Percentiles rank a stretch among this genome's conserved stretches.
Evolutionary conservation across 2,329 filamentous ascomycete genomes (phyloP).

Genomic region (Trichoderma asperellum): DNA sequence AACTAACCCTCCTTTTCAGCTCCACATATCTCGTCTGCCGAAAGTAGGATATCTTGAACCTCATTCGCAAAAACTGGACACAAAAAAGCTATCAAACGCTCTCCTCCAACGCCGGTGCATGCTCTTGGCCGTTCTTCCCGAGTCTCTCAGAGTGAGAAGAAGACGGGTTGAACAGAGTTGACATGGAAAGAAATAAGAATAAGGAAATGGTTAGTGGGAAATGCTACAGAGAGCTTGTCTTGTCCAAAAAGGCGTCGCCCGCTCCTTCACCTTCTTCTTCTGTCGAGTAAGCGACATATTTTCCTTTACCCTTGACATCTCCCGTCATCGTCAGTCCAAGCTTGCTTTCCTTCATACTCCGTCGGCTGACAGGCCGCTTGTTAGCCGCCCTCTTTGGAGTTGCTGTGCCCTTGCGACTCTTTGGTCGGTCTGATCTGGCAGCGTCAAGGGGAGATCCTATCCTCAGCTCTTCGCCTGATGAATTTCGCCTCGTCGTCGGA

Average conservation of each 20-base stretch:
- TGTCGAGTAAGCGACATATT: conserved; percentile 47
- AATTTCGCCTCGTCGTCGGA: conserved; percentile 56
- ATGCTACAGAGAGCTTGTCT: conserved; percentile 49
- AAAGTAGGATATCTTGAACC: background rate
- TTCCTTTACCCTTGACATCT: conserved; percentile 53
- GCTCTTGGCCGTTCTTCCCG: conserved; percentile 1
- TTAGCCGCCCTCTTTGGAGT: conserved; percentile 37
- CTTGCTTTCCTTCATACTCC: conserved; percentile 49
- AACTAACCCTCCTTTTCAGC: background rate
- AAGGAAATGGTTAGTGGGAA: background rate
- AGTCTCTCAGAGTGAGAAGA: background rate
- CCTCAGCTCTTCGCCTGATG: conserved; percentile 50
- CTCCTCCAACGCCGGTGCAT: conserved; percentile 23
- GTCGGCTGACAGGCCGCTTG: conserved; percentile 45
- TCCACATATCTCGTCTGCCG: background rate
- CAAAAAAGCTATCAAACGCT: conserved; percentile 22
- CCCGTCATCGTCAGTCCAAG: conserved; percentile 36
- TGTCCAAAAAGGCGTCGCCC: conserved; percentile 38
- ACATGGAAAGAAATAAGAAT: background rate
- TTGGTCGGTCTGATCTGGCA: conserved; percentile 40
- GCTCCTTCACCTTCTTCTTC: conserved; percentile 44
- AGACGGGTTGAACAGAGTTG: background rate
- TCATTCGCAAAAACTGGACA: background rate
- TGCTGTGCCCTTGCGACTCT: conserved; percentile 36
- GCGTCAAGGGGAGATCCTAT: conserved; percentile 41